These are phyloP conservation scores for Myrica gale DNA, from an alignment of 306 rosid species.

Conservation along the genomic window DNA sequence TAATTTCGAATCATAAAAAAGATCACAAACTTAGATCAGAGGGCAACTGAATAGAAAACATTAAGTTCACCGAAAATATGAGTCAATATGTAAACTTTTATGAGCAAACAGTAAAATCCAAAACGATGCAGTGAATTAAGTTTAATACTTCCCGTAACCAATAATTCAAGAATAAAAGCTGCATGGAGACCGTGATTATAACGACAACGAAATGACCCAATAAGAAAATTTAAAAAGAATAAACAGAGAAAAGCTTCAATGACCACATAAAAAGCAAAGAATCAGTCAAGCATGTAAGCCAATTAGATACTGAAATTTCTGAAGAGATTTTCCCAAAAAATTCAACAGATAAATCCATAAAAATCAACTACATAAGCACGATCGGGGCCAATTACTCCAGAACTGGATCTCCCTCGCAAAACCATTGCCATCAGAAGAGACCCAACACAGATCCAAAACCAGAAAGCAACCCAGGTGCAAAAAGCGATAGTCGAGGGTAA, in stretches of 20 bases:
- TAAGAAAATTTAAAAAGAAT: neutral
- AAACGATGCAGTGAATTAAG: slow-evolving; percentile 27
- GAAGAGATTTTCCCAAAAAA: slow-evolving; percentile 12
- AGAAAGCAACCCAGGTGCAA: slow-evolving; percentile 48
- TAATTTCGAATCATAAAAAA: neutral
- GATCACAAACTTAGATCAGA: slow-evolving; percentile 21
- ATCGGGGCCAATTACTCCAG: slow-evolving; percentile 40
- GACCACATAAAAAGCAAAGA: slow-evolving; percentile 27
- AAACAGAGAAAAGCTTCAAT: slow-evolving; percentile 7
- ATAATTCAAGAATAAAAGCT: slow-evolving; percentile 9
- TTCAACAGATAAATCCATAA: slow-evolving; percentile 13
- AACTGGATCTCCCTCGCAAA: slow-evolving; percentile 50
- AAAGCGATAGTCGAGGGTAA: slow-evolving; percentile 29
- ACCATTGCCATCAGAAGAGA: slow-evolving; percentile 32
- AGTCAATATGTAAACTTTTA: slow-evolving; percentile 17
- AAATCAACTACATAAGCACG: slow-evolving; percentile 26
- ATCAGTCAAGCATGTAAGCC: slow-evolving; percentile 23
- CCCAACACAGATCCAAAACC: slow-evolving; percentile 58
- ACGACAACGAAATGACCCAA: neutral
- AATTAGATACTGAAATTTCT: slow-evolving; percentile 23
- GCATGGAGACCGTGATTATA: slow-evolving; percentile 42
- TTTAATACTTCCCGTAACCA: neutral
- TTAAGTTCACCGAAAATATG: neutral
- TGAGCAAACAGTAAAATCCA: slow-evolving; percentile 26
- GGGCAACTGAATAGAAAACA: neutral